These are phyloP conservation scores for Daldinia grandis DNA, from an alignment of 495 filamentous ascomycete species.

Conservation along the genomic window DNA sequence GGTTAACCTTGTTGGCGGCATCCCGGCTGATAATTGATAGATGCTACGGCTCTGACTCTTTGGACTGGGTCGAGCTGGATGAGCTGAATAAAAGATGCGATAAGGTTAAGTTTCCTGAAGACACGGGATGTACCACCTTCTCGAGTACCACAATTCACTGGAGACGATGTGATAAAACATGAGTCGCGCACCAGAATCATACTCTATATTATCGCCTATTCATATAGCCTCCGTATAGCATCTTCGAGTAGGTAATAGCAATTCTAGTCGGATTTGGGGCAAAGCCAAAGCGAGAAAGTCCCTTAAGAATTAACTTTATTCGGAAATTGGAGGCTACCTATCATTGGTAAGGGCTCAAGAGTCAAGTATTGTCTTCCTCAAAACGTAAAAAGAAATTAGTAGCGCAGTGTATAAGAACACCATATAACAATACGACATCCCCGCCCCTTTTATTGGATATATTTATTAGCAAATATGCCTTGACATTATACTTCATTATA, in stretches of 20 bases:
- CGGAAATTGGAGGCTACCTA: too few relatives aligned
- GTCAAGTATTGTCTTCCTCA: neutral
- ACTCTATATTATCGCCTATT: neutral
- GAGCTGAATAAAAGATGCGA: constrained; percentile 44
- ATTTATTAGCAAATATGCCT: too few relatives aligned
- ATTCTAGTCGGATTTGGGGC: too few relatives aligned
- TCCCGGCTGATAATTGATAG: constrained; percentile 18
- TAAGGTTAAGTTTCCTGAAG: constrained; percentile 51
- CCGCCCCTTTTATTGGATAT: too few relatives aligned
- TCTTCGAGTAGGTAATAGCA: neutral
- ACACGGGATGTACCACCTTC: constrained; percentile 47
- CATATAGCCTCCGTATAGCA: neutral
- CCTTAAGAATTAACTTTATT: too few relatives aligned
- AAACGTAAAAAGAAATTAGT: neutral
- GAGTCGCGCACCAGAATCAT: neutral
- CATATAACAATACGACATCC: too few relatives aligned
- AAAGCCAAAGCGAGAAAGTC: neutral
- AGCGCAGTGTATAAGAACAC: neutral
- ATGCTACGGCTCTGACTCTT: constrained; percentile 3
- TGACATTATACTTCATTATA: too few relatives aligned
- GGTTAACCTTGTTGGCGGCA: neutral
- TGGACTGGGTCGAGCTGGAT: constrained; percentile 32
- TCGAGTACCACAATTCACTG: constrained; percentile 52
- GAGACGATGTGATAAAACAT: constrained; percentile 23
- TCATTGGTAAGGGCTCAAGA: too few relatives aligned